Conservation (phyloP, 345 rosid genomes). For the Iberis pinnata region DNA sequence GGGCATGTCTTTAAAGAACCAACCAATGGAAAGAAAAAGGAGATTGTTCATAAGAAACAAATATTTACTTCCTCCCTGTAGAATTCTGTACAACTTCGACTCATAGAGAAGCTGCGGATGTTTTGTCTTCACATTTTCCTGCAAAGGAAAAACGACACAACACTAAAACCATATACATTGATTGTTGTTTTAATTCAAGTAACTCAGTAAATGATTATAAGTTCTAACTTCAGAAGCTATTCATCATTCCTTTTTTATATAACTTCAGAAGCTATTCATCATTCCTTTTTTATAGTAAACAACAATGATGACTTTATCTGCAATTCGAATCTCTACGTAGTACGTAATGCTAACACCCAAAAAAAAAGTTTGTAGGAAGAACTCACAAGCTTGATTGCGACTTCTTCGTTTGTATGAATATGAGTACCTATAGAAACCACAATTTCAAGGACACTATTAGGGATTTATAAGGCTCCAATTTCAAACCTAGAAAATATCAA, state of each 20-base stretch:
- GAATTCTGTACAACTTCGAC: constrained; percentile 18
- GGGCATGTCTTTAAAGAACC: constrained; percentile 20
- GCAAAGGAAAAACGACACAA: constrained; percentile 1
- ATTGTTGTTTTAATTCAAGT: constrained; percentile 16
- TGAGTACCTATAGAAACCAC: constrained; percentile 50
- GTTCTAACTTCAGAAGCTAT: too few relatives aligned
- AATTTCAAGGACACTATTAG: constrained; percentile 2
- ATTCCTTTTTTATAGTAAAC: too few relatives aligned
- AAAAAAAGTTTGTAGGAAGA: too few relatives aligned
- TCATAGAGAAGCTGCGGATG: constrained; percentile 36
- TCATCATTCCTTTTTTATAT: too few relatives aligned
- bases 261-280: too few relatives aligned
- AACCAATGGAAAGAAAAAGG: not conserved
- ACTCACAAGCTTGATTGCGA: constrained; percentile 94
- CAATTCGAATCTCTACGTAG: too few relatives aligned
- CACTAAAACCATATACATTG: not conserved
- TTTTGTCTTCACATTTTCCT: constrained; percentile 79
- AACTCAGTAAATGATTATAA: constrained; percentile 7
- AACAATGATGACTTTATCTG: too few relatives aligned
- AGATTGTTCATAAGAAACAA: not conserved
- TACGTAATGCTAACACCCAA: too few relatives aligned
- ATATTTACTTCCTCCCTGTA: constrained; percentile 85
- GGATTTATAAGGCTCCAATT: too few relatives aligned
- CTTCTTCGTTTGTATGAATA: constrained; percentile 86
- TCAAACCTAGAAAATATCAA: not conserved